A percentile compares a stretch with the other conserved stretches of the same genome.
phyloP scores from a whole-genome alignment of 2,329 filamentous ascomycete species.

The Alternaria viburni region DNA sequence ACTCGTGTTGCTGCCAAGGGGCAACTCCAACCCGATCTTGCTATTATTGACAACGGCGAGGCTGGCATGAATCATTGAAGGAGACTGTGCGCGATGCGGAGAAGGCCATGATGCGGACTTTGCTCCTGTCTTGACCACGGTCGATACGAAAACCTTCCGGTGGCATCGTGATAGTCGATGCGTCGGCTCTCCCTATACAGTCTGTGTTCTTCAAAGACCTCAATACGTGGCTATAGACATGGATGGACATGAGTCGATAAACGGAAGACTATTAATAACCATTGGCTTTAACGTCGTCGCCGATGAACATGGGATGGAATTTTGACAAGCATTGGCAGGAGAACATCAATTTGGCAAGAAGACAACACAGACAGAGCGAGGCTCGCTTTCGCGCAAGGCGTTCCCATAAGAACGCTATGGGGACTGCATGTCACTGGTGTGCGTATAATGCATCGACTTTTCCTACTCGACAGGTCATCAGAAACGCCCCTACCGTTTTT shows the following conservation, averaged over 20 bases:
- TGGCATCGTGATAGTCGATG: neutral
- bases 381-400: neutral
- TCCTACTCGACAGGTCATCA: too few relatives aligned
- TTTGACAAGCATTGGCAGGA: neutral
- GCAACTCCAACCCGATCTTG: neutral
- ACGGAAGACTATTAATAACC: neutral
- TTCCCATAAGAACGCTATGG: neutral
- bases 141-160: neutral
- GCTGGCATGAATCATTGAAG: neutral
- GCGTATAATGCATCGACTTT: neutral
- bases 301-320: neutral
- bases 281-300: neutral
- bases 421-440: neutral
- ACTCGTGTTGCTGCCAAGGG: neutral
- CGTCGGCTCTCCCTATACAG: neutral
- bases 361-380: neutral
- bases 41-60: neutral
- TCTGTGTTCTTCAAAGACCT: neutral
- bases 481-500: neutral
- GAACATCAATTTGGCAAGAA: neutral
- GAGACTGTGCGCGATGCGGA: neutral
- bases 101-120: neutral
- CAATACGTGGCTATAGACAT: neutral
- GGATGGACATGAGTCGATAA: neutral
- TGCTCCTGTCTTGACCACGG: neutral